These are phyloP conservation scores for Phaffia rhodozyma DNA, from an alignment of 1,284 basidiomycete species.

Conservation along the genomic window DNA sequence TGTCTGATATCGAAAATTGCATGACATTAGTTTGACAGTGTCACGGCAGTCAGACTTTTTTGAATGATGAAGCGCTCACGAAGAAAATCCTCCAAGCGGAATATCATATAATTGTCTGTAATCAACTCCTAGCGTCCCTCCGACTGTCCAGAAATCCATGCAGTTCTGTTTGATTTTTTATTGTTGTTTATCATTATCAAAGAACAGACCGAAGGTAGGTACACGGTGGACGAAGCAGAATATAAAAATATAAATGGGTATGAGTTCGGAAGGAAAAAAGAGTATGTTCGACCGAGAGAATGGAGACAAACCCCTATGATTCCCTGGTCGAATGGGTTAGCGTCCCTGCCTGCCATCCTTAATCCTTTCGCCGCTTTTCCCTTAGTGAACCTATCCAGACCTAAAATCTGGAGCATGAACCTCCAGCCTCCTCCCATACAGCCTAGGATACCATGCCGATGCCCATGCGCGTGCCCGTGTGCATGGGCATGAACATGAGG, in stretches of 20 bases:
- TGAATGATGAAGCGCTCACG: background rate
- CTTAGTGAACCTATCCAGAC: conserved; percentile 83
- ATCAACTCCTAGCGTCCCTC: conserved; percentile 71
- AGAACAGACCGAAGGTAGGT: background rate
- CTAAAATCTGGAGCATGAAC: conserved; percentile 77
- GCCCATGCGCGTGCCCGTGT: conserved; percentile 27
- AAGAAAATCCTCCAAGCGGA: conserved; percentile 58
- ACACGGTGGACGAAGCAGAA: background rate
- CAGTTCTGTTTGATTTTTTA: conserved; percentile 49
- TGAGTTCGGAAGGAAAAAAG: too few relatives aligned
- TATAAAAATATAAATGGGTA: too few relatives aligned
- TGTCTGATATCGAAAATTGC: background rate
- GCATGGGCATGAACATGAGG: conserved; percentile 24
- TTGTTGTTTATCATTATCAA: conserved; percentile 2
- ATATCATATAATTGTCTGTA: conserved; percentile 85
- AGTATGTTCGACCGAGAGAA: background rate
- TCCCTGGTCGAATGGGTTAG: conserved; percentile 89
- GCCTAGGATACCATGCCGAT: conserved; percentile 21
- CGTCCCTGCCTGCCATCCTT: conserved; percentile 45
- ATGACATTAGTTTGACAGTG: background rate
- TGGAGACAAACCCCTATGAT: conserved; percentile 39
- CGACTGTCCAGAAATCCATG: conserved; percentile 86
- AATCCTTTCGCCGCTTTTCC: conserved; percentile 78
- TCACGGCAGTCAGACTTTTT: background rate
- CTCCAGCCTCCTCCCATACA: conserved; percentile 38